These are phyloP conservation scores for Bacidia gigantensis DNA, from an alignment of 495 filamentous ascomycete genomes.

Conservation along the genomic window DNA sequence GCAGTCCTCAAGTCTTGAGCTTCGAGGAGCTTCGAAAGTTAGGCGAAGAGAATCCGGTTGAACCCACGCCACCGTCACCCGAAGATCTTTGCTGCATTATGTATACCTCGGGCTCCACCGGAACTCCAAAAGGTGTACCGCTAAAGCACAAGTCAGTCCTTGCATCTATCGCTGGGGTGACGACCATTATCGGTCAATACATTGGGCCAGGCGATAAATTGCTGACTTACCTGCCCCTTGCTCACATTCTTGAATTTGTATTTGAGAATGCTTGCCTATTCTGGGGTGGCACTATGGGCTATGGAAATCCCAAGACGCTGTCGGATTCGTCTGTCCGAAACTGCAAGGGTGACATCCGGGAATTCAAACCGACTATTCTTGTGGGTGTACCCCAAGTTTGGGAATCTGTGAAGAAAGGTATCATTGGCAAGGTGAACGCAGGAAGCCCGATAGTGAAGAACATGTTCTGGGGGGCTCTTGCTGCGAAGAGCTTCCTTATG, in stretches of 20 bases:
- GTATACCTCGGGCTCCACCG: constrained; percentile 99
- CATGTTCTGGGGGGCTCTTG: constrained; percentile 86
- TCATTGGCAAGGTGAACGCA: constrained; percentile 71
- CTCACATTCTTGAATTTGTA: constrained; percentile 94
- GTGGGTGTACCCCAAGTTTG: constrained; percentile 95
- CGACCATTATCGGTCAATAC: constrained; percentile 69
- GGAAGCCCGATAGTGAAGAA: constrained; percentile 58
- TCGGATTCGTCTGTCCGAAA: constrained; percentile 83
- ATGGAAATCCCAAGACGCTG: constrained; percentile 86
- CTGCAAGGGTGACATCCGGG: constrained; percentile 89
- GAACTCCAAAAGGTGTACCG: constrained; percentile 88
- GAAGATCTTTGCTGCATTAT: constrained; percentile 97
- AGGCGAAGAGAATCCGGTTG: constrained; percentile 69
- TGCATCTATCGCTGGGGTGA: constrained; percentile 78
- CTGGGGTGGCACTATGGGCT: constrained; percentile 96
- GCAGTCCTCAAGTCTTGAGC: constrained; percentile 59
- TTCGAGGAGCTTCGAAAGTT: constrained; percentile 74
- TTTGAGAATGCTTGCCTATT: constrained; percentile 87
- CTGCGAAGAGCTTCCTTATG: constrained; percentile 71
- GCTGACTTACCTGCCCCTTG: constrained; percentile 83
- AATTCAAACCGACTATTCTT: constrained; percentile 81
- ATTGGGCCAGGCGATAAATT: constrained; percentile 77
- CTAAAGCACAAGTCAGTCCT: constrained; percentile 82
- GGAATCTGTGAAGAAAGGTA: constrained; percentile 97
- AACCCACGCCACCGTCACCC: constrained; percentile 63